Percentiles rank a stretch among this genome's conserved stretches.
Evolutionary conservation across 2,329 filamentous ascomycete species (phyloP).

Genomic region (Ophiostoma ulmi): DNA sequence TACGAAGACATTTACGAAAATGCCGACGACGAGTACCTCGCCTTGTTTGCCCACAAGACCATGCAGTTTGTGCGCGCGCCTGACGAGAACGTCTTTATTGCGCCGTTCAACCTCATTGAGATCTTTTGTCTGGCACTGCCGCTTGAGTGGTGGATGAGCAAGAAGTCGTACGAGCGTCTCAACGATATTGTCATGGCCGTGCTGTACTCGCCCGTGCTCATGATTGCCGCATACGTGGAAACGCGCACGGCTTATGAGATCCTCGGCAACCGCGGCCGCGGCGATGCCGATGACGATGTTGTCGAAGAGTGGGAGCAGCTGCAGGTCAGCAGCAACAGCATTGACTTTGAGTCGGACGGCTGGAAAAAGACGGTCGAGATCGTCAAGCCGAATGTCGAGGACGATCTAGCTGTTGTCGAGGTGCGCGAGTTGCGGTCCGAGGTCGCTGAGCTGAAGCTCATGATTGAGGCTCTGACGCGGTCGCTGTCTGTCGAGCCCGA

Average conservation of each 20-base stretch:
- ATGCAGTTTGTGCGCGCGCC: constrained; percentile 95
- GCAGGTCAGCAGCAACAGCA: constrained; percentile 61
- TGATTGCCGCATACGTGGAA: constrained; percentile 72
- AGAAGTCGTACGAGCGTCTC: constrained; percentile 65
- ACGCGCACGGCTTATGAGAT: constrained; percentile 61
- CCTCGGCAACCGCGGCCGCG: constrained; percentile 65
- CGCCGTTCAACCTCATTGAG: constrained; percentile 91
- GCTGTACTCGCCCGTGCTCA: constrained; percentile 76
- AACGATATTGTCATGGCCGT: constrained; percentile 69
- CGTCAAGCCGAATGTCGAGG: constrained; percentile 76
- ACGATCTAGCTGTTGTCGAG: constrained; percentile 71
- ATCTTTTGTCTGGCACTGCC: constrained; percentile 71
- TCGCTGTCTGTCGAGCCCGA: constrained; percentile 14
- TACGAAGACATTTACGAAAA: constrained; percentile 94
- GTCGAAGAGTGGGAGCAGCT: constrained; percentile 93
- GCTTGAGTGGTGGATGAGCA: constrained; percentile 94
- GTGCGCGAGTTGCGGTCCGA: constrained; percentile 54
- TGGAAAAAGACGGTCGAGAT: constrained; percentile 76
- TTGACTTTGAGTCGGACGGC: constrained; percentile 77
- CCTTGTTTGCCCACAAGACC: constrained; percentile 87
- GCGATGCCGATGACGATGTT: constrained; percentile 84
- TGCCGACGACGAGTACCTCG: constrained; percentile 91
- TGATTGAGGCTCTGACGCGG: constrained; percentile 35
- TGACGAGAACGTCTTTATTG: constrained; percentile 97
- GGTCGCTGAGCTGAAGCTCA: constrained; percentile 51